Conservation (phyloP, 768 basidiomycete species). For the Serendipita sp. region DNA sequence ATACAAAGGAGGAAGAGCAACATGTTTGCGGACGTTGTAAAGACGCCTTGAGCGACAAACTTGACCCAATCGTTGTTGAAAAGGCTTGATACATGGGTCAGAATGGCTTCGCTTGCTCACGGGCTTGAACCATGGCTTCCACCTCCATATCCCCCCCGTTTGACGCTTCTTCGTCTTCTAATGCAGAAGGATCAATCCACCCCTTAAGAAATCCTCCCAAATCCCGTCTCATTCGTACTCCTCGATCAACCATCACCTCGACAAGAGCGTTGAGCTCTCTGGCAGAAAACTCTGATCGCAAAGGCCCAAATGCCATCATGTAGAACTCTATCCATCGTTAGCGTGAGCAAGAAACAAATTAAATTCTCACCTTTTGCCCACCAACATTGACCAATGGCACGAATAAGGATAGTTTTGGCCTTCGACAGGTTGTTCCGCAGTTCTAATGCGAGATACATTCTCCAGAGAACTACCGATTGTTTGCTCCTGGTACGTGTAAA, state of each 20-base stretch:
- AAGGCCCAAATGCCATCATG: constrained; percentile 53
- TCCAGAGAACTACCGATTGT: constrained; percentile 52
- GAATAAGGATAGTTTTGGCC: constrained; percentile 58
- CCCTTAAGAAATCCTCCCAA: constrained; percentile 42
- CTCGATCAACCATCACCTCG: constrained; percentile 65
- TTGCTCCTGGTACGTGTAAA: constrained; percentile 33
- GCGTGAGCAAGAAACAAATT: constrained; percentile 10
- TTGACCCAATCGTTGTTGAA: neutral
- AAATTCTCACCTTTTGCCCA: constrained; percentile 43
- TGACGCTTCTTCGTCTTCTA: neutral
- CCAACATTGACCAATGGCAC: constrained; percentile 61
- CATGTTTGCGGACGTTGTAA: constrained; percentile 52
- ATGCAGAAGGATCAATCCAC: constrained; percentile 15
- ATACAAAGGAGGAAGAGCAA: constrained; percentile 34
- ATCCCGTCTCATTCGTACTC: constrained; percentile 43
- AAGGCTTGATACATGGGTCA: neutral
- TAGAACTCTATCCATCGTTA: constrained; percentile 40
- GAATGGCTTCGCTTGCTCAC: constrained; percentile 2
- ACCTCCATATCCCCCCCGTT: constrained; percentile 1
- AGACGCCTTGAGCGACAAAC: constrained; percentile 8
- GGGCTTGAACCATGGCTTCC: neutral
- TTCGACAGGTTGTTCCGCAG: constrained; percentile 41
- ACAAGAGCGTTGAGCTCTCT: constrained; percentile 44
- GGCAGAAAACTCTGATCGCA: constrained; percentile 43
- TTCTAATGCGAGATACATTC: constrained; percentile 62